Percentiles rank a stretch among this genome's conserved stretches.
Conservation (phyloP, 108 stramenopile genomes). For the Hondaea fermentalgiana region DNA sequence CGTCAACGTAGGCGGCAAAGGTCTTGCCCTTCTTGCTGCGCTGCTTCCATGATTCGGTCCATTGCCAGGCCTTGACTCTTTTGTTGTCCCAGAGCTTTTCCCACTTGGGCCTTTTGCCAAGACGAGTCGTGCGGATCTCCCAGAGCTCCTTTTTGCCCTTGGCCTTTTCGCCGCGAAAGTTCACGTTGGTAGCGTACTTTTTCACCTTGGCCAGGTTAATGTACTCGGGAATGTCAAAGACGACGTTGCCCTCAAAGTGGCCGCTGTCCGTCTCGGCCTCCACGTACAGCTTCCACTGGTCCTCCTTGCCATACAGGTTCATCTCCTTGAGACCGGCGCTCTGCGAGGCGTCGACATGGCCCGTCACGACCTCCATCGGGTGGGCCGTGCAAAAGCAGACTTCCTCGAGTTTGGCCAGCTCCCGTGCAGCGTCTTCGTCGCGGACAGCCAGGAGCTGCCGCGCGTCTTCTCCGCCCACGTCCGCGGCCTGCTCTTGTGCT, state of each 20-base stretch:
- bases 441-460: too few relatives aligned
- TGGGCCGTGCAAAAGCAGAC: too few relatives aligned
- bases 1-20: neutral
- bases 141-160: neutral
- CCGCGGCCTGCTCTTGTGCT: too few relatives aligned
- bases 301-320: neutral
- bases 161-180: neutral
- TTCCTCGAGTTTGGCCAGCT: too few relatives aligned
- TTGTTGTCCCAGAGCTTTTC: neutral
- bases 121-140: neutral
- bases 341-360: neutral
- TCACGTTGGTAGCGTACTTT: neutral
- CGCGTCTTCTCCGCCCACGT: too few relatives aligned
- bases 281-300: neutral
- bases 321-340: neutral
- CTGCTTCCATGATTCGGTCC: neutral
- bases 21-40: neutral
- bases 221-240: neutral
- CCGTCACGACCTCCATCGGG: neutral
- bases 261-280: neutral
- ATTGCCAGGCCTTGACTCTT: neutral
- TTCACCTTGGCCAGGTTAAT: neutral
- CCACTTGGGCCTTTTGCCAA: neutral
- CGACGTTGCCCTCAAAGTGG: neutral
- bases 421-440: too few relatives aligned